Conservation (phyloP, 768 basidiomycete genomes). For the Mycena vulgaris region DNA sequence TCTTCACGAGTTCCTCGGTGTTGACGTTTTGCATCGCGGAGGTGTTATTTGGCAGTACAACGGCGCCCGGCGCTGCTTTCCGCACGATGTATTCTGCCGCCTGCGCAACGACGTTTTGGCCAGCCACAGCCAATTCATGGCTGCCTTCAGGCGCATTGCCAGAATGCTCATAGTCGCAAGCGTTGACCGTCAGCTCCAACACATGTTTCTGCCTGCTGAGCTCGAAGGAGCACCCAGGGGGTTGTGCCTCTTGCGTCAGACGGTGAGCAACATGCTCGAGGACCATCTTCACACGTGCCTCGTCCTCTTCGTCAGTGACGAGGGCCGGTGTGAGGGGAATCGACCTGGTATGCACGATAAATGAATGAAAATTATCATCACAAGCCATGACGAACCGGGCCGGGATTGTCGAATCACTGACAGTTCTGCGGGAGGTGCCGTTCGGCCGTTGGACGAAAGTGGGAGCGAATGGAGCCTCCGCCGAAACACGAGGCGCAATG, state of each 20-base stretch:
- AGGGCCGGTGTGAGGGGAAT: slow-evolving; percentile 33
- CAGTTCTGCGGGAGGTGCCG: slow-evolving; percentile 27
- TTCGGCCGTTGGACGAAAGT: slow-evolving; percentile 42
- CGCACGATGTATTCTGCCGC: slow-evolving; percentile 78
- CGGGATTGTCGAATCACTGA: slow-evolving; percentile 35
- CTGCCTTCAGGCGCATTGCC: slow-evolving; percentile 67
- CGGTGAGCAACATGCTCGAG: slow-evolving; percentile 84
- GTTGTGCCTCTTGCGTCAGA: slow-evolving; percentile 81
- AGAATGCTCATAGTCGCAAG: slow-evolving; percentile 76
- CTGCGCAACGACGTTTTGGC: slow-evolving; percentile 86
- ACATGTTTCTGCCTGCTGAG: slow-evolving; percentile 89
- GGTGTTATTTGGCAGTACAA: slow-evolving; percentile 53
- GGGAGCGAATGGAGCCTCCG: slow-evolving; percentile 58
- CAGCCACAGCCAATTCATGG: slow-evolving; percentile 79
- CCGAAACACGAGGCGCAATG: slow-evolving; percentile 74
- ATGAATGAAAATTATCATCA: neutral
- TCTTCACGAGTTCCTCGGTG: slow-evolving; percentile 66
- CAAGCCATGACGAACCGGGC: slow-evolving; percentile 26
- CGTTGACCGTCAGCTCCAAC: slow-evolving; percentile 77
- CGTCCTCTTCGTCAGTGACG: slow-evolving; percentile 50
- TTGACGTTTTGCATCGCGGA: slow-evolving; percentile 66
- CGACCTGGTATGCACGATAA: slow-evolving; percentile 15
- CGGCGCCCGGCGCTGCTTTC: slow-evolving; percentile 51
- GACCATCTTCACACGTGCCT: slow-evolving; percentile 84
- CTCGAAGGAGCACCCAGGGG: slow-evolving; percentile 73